A percentile compares a stretch with the other conserved stretches of the same genome.
Conservation (phyloP, 768 basidiomycete genomes). For the Mrakia frigida region DNA sequence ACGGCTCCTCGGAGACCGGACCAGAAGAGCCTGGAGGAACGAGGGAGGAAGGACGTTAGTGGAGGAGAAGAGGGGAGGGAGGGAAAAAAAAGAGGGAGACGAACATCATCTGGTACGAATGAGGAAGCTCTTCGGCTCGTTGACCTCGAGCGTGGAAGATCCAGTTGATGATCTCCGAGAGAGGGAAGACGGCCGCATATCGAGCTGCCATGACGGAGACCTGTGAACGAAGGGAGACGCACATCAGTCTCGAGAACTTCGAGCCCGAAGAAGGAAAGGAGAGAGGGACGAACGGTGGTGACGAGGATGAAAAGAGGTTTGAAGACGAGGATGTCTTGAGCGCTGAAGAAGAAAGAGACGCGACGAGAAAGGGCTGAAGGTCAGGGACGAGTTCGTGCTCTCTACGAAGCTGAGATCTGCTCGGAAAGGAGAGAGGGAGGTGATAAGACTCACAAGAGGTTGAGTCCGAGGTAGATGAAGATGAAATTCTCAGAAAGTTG, state of each 20-base stretch:
- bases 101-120: conserved; percentile 96
- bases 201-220: conserved; percentile 89
- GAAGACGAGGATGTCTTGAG: conserved; percentile 66
- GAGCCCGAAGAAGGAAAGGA: not conserved
- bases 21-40: conserved; percentile 65
- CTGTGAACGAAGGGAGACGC: conserved; percentile 35
- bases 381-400: not conserved
- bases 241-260: not conserved
- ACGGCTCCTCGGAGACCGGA: conserved; percentile 94
- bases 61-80: not conserved
- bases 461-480: conserved; percentile 96
- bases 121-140: conserved; percentile 79
- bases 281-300: conserved; percentile 56
- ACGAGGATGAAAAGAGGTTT: conserved; percentile 93
- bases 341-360: conserved; percentile 34
- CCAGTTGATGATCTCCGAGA: conserved; percentile 90
- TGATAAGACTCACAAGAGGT: conserved; percentile 56
- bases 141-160: conserved; percentile 78
- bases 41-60: not conserved
- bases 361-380: not conserved
- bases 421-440: conserved; percentile 60
- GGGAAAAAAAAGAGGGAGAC: not conserved
- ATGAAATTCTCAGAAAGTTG: conserved; percentile 98
- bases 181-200: conserved; percentile 90
- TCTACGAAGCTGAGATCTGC: conserved; percentile 45